Evolutionary conservation across 148 eudicot genomes (phyloP).

Genomic region (Rhododendron molle): DNA sequence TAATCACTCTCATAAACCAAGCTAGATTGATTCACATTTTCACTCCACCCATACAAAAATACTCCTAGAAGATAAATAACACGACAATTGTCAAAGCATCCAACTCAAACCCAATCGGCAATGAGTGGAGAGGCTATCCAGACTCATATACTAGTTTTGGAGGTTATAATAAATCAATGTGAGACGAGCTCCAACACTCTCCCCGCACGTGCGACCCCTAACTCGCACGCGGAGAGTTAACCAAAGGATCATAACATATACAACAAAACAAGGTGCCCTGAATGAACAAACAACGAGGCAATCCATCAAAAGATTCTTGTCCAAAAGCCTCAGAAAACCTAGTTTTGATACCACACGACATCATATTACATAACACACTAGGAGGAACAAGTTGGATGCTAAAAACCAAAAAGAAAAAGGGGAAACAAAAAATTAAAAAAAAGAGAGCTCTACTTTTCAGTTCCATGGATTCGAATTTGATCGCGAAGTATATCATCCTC

Average conservation of each 20-base stretch:
- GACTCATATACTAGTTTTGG: not conserved
- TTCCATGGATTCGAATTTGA: constrained; percentile 75
- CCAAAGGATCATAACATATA: not conserved
- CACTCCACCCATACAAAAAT: not conserved
- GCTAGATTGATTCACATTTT: not conserved
- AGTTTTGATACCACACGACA: not conserved
- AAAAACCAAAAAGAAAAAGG: not conserved
- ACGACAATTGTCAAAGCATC: not conserved
- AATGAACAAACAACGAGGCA: not conserved
- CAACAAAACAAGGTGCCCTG: not conserved
- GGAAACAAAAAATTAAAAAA: not conserved
- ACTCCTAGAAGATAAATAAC: not conserved
- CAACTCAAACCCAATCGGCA: not conserved
- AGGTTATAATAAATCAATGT: not conserved
- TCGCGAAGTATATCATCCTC: constrained; percentile 92
- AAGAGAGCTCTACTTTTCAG: constrained; percentile 54
- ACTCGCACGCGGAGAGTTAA: not conserved
- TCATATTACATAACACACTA: not conserved
- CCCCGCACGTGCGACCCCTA: not conserved
- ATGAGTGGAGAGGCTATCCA: not conserved
- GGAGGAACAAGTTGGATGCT: not conserved
- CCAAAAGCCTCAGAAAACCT: not conserved
- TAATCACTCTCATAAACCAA: constrained; percentile 15
- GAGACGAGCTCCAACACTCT: not conserved
- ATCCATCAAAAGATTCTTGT: not conserved